Evolutionary conservation across 345 rosid species (phyloP).

Genomic region (Aquilaria sinensis): DNA sequence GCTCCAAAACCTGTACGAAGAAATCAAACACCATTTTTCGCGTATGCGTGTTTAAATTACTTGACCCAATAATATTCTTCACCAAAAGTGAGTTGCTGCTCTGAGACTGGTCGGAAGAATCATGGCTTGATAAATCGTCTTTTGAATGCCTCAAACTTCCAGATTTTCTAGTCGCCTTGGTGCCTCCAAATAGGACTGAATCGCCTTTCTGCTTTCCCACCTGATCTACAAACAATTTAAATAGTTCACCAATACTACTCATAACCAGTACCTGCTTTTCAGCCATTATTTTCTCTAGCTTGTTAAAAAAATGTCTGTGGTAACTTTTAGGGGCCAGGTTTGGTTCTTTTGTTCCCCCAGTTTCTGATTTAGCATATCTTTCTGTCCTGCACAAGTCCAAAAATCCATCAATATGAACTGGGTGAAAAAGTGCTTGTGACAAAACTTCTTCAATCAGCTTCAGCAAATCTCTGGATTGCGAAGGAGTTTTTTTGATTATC

Average conservation of each 20-base stretch:
- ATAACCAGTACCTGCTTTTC: slow-evolving; percentile 36
- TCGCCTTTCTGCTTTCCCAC: slow-evolving; percentile 51
- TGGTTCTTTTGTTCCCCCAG: slow-evolving; percentile 29
- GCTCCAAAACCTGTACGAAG: slow-evolving; percentile 83
- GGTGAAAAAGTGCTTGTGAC: slow-evolving; percentile 68
- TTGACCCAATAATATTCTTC: slow-evolving; percentile 29
- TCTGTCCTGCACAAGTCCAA: slow-evolving; percentile 44
- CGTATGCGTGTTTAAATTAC: slow-evolving; percentile 48
- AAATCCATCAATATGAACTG: slow-evolving; percentile 76
- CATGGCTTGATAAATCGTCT: slow-evolving; percentile 20
- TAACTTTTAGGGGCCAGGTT: slow-evolving; percentile 52
- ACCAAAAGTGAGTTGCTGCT: slow-evolving; percentile 26
- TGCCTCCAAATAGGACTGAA: slow-evolving; percentile 31
- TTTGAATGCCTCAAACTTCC: slow-evolving; percentile 28
- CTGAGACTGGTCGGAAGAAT: slow-evolving; percentile 13
- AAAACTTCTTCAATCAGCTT: slow-evolving; percentile 53
- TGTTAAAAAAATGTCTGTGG: slow-evolving; percentile 74
- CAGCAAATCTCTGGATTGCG: slow-evolving; percentile 28
- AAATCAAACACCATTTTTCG: slow-evolving; percentile 66
- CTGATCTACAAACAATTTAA: slow-evolving; percentile 52
- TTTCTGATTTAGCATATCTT: slow-evolving; percentile 38
- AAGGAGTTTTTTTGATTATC: slow-evolving; percentile 20
- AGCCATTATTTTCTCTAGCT: slow-evolving; percentile 39
- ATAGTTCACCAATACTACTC: slow-evolving; percentile 58
- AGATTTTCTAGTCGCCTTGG: slow-evolving; percentile 19